Percentiles rank a stretch among this genome's conserved stretches.
These are phyloP conservation scores for Fragilariopsis cylindrus DNA, from an alignment of 108 stramenopile genomes.

Conservation along the genomic window DNA sequence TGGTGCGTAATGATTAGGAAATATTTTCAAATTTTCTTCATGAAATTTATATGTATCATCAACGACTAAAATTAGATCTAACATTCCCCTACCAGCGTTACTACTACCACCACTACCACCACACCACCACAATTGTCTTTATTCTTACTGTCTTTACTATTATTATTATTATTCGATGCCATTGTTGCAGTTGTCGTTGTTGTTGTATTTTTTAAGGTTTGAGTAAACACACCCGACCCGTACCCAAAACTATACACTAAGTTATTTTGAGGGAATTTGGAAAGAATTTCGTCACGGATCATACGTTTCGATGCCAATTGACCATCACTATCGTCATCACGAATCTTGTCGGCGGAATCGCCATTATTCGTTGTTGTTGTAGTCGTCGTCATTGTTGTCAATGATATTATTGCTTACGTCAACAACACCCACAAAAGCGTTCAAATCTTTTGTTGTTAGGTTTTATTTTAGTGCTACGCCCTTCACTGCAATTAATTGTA, in stretches of 20 bases:
- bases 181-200: too few relatives aligned
- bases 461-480: neutral
- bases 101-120: too few relatives aligned
- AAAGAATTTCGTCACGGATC: slow-evolving; percentile 27
- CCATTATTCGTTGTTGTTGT: slow-evolving; percentile 26
- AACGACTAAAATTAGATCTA: slow-evolving; percentile 78
- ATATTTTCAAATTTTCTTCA: slow-evolving; percentile 47
- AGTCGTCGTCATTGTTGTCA: neutral
- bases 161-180: too few relatives aligned
- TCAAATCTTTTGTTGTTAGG: neutral
- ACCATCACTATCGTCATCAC: slow-evolving; percentile 45
- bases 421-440: neutral
- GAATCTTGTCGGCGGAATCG: neutral
- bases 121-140: neutral
- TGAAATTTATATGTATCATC: slow-evolving; percentile 63
- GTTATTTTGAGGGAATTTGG: slow-evolving; percentile 54
- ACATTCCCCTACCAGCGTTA: slow-evolving; percentile 61
- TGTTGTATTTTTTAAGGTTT: slow-evolving; percentile 28
- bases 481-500: too few relatives aligned
- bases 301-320: slow-evolving; percentile 21
- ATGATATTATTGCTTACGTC: neutral
- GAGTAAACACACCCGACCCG: slow-evolving; percentile 82
- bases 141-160: too few relatives aligned
- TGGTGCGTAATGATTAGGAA: slow-evolving; percentile 70
- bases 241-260: slow-evolving; percentile 80